phyloP scores from a whole-genome alignment of 805 yeast genomes.

The Metschnikowia hibisci region DNA sequence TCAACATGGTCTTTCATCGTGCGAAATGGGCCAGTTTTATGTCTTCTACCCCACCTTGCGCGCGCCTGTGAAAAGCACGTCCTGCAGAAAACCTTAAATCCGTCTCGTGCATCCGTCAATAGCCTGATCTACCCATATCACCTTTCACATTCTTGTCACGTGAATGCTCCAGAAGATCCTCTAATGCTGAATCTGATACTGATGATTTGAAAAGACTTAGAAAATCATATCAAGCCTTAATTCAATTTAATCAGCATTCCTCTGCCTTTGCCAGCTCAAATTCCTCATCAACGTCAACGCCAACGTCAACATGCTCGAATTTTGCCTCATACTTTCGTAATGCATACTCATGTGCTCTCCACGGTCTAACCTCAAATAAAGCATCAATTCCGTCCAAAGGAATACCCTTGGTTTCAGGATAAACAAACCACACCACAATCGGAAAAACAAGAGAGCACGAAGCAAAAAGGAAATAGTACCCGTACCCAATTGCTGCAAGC shows the following conservation, averaged over 20 bases:
- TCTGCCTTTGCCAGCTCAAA: too few relatives aligned
- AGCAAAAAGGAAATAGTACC: conserved; percentile 43
- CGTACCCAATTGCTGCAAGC: conserved; percentile 40
- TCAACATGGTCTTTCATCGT: conserved; percentile 3
- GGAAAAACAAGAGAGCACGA: conserved; percentile 26
- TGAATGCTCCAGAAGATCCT: too few relatives aligned
- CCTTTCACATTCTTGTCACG: not conserved
- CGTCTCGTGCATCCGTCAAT: not conserved
- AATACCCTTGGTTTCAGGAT: conserved; percentile 39
- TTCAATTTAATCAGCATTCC: too few relatives aligned
- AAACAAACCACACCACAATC: conserved; percentile 27
- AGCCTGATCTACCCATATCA: not conserved
- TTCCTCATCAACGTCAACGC: not conserved
- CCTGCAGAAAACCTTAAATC: not conserved
- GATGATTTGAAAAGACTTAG: too few relatives aligned
- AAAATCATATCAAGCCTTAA: too few relatives aligned
- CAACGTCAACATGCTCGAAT: conserved; percentile 11
- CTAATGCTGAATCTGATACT: too few relatives aligned
- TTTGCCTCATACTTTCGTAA: conserved; percentile 20
- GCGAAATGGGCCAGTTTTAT: not conserved
- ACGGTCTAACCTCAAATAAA: conserved; percentile 32
- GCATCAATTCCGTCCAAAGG: conserved; percentile 33
- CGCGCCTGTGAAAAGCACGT: conserved; percentile 1
- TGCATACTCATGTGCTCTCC: conserved; percentile 30
- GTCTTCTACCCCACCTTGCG: conserved; percentile 4